Conservation (phyloP, 1,139 yeast genomes). For the Yamadazyma atlantica region DNA sequence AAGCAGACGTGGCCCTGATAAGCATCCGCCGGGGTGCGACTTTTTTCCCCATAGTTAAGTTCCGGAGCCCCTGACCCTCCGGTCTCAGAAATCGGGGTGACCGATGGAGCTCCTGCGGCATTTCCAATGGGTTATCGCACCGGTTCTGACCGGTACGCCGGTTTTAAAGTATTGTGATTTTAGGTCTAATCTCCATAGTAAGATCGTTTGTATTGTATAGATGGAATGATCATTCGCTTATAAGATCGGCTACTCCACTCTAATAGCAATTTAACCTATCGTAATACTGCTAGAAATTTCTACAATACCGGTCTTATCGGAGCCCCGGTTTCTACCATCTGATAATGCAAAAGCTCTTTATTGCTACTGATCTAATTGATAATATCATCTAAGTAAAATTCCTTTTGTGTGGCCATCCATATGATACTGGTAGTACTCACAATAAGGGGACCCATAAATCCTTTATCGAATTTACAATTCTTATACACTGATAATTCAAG, state of each 20-base stretch:
- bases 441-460: constrained; percentile 83
- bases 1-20: too few relatives aligned
- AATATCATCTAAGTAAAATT: constrained; percentile 34
- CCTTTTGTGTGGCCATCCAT: constrained; percentile 64
- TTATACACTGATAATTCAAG: constrained; percentile 79
- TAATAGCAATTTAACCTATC: too few relatives aligned
- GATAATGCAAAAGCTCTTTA: neutral
- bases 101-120: neutral
- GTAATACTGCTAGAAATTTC: neutral
- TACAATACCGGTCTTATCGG: neutral
- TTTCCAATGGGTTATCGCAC: too few relatives aligned
- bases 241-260: too few relatives aligned
- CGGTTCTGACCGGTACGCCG: neutral
- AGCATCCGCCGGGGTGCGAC: constrained; percentile 1
- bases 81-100: neutral
- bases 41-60: neutral
- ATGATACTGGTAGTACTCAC: constrained; percentile 54
- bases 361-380: neutral
- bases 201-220: too few relatives aligned
- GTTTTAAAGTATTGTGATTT: too few relatives aligned
- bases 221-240: too few relatives aligned
- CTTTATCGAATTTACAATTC: constrained; percentile 83
- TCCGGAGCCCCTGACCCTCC: neutral
- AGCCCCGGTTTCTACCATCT: neutral
- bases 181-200: too few relatives aligned